Base-by-base conservation (phyloP, 106 monocot genomes). In the Dendrobium catenatum region DNA sequence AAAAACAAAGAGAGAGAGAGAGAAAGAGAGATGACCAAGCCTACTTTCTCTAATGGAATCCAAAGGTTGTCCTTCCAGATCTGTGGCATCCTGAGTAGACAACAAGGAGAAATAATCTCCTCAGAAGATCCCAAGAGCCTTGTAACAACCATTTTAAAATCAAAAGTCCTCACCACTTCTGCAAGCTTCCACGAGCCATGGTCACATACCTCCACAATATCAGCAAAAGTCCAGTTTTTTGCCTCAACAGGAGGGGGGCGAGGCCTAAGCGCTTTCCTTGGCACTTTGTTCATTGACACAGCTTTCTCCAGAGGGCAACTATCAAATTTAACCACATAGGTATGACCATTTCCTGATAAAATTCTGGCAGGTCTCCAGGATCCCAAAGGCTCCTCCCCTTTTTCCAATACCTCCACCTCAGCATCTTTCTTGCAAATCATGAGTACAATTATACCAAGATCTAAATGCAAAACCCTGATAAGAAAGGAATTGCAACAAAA, bases 351-450 rank as follows among this genome's bases (percentile, higher is more conserved):
- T 48, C 76, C 76, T 48, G 48, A 47, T 27, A 76, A 11, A 51
- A 76, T 76, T 22, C 9, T 76, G 13, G 48, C 76, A 76, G 76
- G 76, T 76, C 76, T 47, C 76, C 76, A 76, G 22, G 76, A 76
- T 48, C 26, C 49, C 5, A 47, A 76, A 49, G 49, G 49, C 46
- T 2, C 27, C 4, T 76, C 24, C n/a, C 26, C 76, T 29, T 76
- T 47, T 20, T 48, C 48, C 76, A 76, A 42, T 22, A 76, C 49
- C 42, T 76, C 76, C 76, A 76, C 76, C 47, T 76, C 49, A 76
- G 76, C 26, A 29, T 42, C 76, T 49, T 76, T 49, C 42, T 49
- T 76, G 49, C 47, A 76, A 49, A 22, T 27, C 76, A 76, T 76
- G n/a, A 16, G 19, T 24, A 4, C 24, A 49, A 51, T 26, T 5